A percentile compares a stretch with the other conserved stretches of the same genome.
Evolutionary conservation across 2,329 filamentous ascomycete species (phyloP).

Genomic region (Fusarium tanahbumbuense): DNA sequence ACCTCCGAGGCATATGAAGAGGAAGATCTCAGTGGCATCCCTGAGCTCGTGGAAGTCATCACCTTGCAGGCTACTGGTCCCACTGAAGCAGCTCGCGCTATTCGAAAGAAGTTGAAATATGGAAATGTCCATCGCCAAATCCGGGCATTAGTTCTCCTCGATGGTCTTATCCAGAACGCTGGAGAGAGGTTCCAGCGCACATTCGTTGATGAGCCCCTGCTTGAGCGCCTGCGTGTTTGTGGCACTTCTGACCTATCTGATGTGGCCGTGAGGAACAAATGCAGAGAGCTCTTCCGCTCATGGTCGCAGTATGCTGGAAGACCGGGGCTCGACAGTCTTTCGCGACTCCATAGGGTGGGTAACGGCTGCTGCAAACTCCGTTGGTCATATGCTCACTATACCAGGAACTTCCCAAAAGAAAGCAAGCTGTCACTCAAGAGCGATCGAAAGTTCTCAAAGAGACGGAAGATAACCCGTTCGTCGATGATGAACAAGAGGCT

Average conservation of each 20-base stretch:
- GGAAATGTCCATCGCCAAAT: slow-evolving; percentile 94
- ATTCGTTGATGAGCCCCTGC: slow-evolving; percentile 89
- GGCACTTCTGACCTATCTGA: slow-evolving; percentile 88
- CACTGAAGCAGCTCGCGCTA: slow-evolving; percentile 87
- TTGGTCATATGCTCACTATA: slow-evolving; percentile 11
- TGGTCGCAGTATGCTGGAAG: slow-evolving; percentile 90
- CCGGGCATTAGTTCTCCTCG: slow-evolving; percentile 86
- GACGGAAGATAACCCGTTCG: slow-evolving; percentile 79
- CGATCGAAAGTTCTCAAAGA: slow-evolving; percentile 86
- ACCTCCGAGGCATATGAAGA: slow-evolving; percentile 91
- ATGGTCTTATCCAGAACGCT: slow-evolving; percentile 94
- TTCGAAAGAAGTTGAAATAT: slow-evolving; percentile 99
- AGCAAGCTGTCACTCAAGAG: slow-evolving; percentile 79
- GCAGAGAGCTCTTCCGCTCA: slow-evolving; percentile 83
- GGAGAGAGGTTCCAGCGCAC: slow-evolving; percentile 86
- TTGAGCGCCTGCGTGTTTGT: slow-evolving; percentile 90
- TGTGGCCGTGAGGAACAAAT: slow-evolving; percentile 86
- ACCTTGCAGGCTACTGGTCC: slow-evolving; percentile 89
- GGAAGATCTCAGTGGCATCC: slow-evolving; percentile 90
- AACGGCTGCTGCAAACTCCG: not conserved
- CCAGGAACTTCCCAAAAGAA: slow-evolving; percentile 72
- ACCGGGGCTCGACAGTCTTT: slow-evolving; percentile 82
- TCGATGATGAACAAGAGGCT: slow-evolving; percentile 71
- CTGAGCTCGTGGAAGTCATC: slow-evolving; percentile 94
- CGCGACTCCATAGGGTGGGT: slow-evolving; percentile 76